Evolutionary conservation across 2,329 filamentous ascomycete genomes (phyloP).

Genomic region (Teratosphaeria gauchensis): DNA sequence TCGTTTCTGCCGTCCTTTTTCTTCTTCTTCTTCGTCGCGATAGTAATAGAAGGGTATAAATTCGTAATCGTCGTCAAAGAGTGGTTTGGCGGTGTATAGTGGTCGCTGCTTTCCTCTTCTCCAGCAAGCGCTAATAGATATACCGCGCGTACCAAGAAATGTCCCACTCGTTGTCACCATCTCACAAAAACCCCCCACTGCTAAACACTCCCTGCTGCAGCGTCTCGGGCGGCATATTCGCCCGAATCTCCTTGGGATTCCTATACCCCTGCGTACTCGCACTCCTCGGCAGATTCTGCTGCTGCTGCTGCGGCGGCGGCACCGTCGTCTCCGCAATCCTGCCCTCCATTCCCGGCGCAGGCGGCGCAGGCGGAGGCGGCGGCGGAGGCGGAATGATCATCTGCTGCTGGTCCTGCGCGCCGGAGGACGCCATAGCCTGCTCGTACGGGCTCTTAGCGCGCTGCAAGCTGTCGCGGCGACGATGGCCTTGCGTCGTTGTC

Average conservation of each 20-base stretch:
- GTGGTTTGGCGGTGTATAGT: no score
- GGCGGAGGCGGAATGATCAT: conserved; percentile 20
- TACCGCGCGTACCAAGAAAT: no score
- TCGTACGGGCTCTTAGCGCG: conserved; percentile 24
- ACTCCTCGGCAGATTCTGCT: conserved; percentile 14
- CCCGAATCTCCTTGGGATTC: conserved; percentile 38
- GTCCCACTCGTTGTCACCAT: no score
- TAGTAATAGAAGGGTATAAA: background rate
- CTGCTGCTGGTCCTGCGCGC: conserved; percentile 5
- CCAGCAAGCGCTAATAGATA: no score
- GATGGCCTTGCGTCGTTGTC: conserved; percentile 3
- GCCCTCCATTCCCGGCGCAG: conserved; percentile 13
- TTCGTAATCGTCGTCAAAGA: background rate
- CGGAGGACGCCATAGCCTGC: conserved; percentile 22
- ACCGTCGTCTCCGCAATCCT: conserved; percentile 31
- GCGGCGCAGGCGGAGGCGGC: conserved; percentile 25
- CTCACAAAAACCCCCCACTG: conserved; percentile 20
- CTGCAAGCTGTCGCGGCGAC: conserved; percentile 10
- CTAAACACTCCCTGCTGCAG: conserved; percentile 34
- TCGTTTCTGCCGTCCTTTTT: background rate
- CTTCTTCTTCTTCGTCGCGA: background rate
- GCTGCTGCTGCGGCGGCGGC: no score
- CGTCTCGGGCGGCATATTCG: conserved; percentile 40
- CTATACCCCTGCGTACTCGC: conserved; percentile 22
- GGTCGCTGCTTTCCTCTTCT: no score